These are phyloP conservation scores for Pichia sp. DNA, from an alignment of 1,139 yeast genomes.

Conservation along the genomic window DNA sequence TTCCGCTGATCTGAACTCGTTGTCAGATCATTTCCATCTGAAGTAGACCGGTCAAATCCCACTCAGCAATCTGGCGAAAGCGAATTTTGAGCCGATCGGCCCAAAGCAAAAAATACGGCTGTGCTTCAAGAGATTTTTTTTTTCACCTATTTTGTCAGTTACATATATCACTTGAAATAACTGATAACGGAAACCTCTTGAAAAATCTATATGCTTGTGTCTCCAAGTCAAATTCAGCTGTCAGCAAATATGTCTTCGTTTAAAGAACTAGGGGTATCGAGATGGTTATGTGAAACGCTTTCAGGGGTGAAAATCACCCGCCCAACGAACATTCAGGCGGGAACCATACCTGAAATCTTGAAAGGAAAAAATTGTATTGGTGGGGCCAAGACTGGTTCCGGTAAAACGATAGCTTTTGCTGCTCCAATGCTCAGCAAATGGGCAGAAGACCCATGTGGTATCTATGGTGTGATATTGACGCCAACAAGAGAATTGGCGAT, in stretches of 20 bases:
- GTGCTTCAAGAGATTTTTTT: background rate
- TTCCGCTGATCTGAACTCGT: too few relatives aligned
- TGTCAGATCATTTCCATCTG: background rate
- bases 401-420: conserved; percentile 96
- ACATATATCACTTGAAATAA: background rate
- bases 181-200: background rate
- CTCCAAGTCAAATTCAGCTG: too few relatives aligned
- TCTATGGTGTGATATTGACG: conserved; percentile 81
- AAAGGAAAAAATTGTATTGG: conserved; percentile 91
- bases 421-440: conserved; percentile 92
- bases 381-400: conserved; percentile 97
- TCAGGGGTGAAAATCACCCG: conserved; percentile 72
- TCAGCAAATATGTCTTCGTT: too few relatives aligned
- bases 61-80: too few relatives aligned
- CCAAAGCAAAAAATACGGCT: background rate
- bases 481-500: conserved; percentile 95
- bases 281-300: conserved; percentile 82
- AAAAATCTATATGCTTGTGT: too few relatives aligned
- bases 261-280: conserved; percentile 67
- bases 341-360: conserved; percentile 84
- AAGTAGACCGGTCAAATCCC: background rate
- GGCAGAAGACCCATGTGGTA: conserved; percentile 93
- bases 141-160: background rate
- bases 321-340: conserved; percentile 84
- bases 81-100: background rate